Percentiles rank a stretch among this genome's conserved stretches.
Evolutionary conservation across 176 grass and related monocot species (phyloP).

Genomic region (Eremochloa ophiuroides): DNA sequence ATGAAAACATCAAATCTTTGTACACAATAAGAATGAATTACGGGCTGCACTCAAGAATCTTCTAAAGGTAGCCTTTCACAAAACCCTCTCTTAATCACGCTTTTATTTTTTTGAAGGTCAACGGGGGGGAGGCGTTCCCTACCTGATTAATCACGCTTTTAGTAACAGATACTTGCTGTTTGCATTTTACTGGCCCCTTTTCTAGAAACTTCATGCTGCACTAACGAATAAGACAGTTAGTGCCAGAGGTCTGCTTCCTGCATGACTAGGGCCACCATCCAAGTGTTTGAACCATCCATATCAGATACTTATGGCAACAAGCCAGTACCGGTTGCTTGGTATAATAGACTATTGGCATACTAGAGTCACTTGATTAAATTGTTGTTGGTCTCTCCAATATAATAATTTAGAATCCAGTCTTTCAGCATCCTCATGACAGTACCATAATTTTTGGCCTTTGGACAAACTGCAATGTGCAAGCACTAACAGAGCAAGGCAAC

Average conservation of each 20-base stretch:
- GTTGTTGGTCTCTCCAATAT: neutral
- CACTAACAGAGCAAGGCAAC: neutral
- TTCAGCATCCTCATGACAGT: neutral
- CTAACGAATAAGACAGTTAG: slow-evolving; percentile 14
- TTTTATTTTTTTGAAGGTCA: too few species aligned
- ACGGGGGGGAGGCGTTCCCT: too few species aligned
- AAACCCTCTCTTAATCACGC: neutral
- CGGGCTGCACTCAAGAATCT: slow-evolving; percentile 81
- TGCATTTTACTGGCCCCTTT: slow-evolving; percentile 10
- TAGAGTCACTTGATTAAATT: neutral
- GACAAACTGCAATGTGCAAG: neutral
- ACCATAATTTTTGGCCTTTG: neutral
- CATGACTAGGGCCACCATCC: neutral
- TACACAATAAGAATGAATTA: slow-evolving; percentile 75
- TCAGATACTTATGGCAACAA: neutral
- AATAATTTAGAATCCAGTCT: neutral
- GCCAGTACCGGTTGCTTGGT: neutral
- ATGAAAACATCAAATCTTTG: slow-evolving; percentile 81
- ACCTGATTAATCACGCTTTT: too few species aligned
- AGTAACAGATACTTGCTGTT: neutral
- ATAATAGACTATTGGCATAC: neutral
- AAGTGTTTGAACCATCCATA: neutral
- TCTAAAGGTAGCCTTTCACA: slow-evolving; percentile 65
- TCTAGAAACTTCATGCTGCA: slow-evolving; percentile 22
- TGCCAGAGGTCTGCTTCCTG: neutral